Evolutionary conservation across 441 rosid species (phyloP).

Genomic region (Adansonia rubrostipa): DNA sequence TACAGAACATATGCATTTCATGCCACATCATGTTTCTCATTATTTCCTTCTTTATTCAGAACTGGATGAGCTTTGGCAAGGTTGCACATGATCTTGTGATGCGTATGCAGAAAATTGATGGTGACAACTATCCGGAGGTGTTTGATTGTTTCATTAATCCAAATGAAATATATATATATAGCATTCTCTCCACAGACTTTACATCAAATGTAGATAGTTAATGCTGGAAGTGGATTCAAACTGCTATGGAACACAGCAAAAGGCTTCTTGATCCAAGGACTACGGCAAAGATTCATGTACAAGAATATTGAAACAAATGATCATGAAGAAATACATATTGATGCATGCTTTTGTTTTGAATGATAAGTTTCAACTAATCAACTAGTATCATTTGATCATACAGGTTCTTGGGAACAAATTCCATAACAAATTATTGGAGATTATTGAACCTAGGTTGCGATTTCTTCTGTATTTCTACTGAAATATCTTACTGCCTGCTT

Average conservation of each 20-base stretch:
- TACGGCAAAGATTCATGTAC: conserved; percentile 84
- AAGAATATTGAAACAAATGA: conserved; percentile 20
- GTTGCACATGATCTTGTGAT: conserved; percentile 84
- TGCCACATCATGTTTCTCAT: conserved; percentile 10
- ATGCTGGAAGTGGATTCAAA: conserved; percentile 87
- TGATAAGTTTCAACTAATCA: conserved; percentile 23
- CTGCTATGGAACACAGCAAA: conserved; percentile 86
- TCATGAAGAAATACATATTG: background rate
- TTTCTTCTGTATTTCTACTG: conserved; percentile 22
- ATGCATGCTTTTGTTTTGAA: conserved; percentile 23
- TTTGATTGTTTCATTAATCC: conserved; percentile 22
- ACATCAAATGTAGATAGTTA: conserved; percentile 88
- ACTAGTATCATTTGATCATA: conserved; percentile 30
- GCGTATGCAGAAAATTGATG: conserved; percentile 92
- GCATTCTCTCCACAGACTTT: conserved; percentile 61
- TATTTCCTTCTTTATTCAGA: conserved; percentile 52
- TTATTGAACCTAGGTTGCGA: conserved; percentile 74
- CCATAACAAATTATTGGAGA: conserved; percentile 70
- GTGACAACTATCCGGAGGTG: conserved; percentile 98
- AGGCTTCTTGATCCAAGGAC: conserved; percentile 87
- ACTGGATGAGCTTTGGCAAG: conserved; percentile 80
- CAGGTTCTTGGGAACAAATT: conserved; percentile 86
- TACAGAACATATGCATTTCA: background rate
- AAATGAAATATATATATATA: background rate
- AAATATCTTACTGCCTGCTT: conserved; percentile 4